These are phyloP conservation scores for Spongospora subterranea DNA, from an alignment of 208 protist genomes.

Conservation along the genomic window DNA sequence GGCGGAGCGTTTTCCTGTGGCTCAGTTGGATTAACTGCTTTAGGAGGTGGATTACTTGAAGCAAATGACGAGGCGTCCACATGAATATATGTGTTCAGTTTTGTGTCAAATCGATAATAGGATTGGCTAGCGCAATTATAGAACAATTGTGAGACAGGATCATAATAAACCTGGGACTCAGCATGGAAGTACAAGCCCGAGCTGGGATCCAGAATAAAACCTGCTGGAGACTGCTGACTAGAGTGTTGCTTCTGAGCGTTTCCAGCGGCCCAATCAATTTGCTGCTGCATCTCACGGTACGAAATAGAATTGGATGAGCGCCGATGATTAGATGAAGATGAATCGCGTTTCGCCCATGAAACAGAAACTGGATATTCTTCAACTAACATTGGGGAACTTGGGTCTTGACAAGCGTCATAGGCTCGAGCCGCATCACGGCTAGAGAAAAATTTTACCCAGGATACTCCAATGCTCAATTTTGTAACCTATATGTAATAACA, in stretches of 20 bases:
- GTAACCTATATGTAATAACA: background rate
- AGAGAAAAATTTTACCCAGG: constrained; percentile 28
- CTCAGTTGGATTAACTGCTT: background rate
- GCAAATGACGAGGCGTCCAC: background rate
- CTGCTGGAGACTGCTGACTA: background rate
- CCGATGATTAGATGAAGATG: background rate
- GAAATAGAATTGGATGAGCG: background rate
- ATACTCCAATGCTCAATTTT: background rate
- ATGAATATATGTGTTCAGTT: background rate
- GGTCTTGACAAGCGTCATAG: background rate
- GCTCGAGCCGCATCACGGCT: background rate
- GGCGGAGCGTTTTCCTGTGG: background rate
- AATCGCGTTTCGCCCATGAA: constrained; percentile 15
- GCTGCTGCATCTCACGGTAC: background rate
- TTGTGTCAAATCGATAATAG: constrained; percentile 8
- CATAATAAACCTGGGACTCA: background rate
- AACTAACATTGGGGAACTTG: background rate
- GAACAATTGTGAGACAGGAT: constrained; percentile 21
- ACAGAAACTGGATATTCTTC: background rate
- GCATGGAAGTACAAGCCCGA: background rate
- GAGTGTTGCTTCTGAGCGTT: constrained; percentile 16
- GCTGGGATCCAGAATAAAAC: background rate
- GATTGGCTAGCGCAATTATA: background rate
- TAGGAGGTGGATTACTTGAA: background rate
- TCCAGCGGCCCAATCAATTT: constrained; percentile 38